A percentile compares a stretch with the other conserved stretches of the same genome.
Conservation (phyloP, 331 rosid species). For the Saraca asoca region DNA sequence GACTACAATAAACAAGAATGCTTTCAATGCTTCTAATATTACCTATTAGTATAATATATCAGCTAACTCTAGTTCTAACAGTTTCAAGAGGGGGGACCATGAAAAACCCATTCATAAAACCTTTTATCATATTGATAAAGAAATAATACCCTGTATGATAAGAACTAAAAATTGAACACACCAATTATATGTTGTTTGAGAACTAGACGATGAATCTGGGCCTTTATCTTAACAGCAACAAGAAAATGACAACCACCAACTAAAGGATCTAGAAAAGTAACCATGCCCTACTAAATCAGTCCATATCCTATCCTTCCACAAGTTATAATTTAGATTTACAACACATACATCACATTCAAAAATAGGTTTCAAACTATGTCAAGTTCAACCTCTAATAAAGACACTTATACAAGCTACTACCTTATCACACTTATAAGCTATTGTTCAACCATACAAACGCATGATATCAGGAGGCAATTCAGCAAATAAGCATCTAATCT, state of each 20-base stretch:
- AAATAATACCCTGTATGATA: slow-evolving; percentile 42
- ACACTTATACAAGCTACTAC: too few relatives aligned
- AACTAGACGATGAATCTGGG: slow-evolving; percentile 44
- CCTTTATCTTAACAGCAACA: slow-evolving; percentile 69
- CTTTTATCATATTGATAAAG: slow-evolving; percentile 38
- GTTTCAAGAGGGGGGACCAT: slow-evolving; percentile 51
- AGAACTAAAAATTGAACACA: slow-evolving; percentile 42
- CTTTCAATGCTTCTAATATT: slow-evolving; percentile 40
- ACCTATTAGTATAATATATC: slow-evolving; percentile 34
- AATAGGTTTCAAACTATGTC: too few relatives aligned
- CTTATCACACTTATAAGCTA: too few relatives aligned
- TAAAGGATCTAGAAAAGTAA: slow-evolving; percentile 84
- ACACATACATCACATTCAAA: too few relatives aligned
- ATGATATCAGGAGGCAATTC: too few relatives aligned
- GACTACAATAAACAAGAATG: slow-evolving; percentile 43
- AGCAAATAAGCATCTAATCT: too few relatives aligned
- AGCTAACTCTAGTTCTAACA: slow-evolving; percentile 42
- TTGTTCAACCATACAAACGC: too few relatives aligned
- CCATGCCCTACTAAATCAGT: too few relatives aligned
- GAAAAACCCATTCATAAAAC: slow-evolving; percentile 59
- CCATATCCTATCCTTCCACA: too few relatives aligned
- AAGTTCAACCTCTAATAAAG: too few relatives aligned
- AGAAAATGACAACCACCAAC: slow-evolving; percentile 79
- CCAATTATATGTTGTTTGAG: slow-evolving; percentile 30
- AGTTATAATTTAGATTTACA: too few relatives aligned